Evolutionary conservation across 495 filamentous ascomycete species (phyloP), one percentile per base, ranked within the genome.

Genomic region (Penicillium paxilli): DNA sequence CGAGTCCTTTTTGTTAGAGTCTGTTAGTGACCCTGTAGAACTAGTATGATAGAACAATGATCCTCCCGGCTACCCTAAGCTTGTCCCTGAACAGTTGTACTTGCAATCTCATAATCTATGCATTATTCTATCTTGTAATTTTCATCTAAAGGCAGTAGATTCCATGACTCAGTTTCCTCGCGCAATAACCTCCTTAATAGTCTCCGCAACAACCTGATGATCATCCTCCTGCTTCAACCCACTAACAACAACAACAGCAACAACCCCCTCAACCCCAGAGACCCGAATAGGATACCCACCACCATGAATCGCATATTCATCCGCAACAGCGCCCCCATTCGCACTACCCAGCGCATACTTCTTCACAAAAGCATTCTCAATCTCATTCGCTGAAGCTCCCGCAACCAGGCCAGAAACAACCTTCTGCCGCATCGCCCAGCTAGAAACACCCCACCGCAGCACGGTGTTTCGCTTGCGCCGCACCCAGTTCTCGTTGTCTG

Each of bases 221-320:
- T 91, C 88, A 68, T 91, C 81, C 66, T 89, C 80, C 70, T 90
- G 87, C 74, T 83, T 85, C 70, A 92, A 70, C 46, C 88, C 89
- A 66, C 83, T 87, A 10, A 92, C 87, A 17, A 91, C 85, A 38
- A 90, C 80, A 3, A 89, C 85, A 1, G 80, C 88, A 33, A 91
- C 83, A 19, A 91, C 59, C 0, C 86, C 88, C 66, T 90, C 87
- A 14, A 91, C 85, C 0, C 85, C 84, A 26, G 63, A 73, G 2
- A 92, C 87, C 14, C 83, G 75, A 33, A 91, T 80, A 8, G 89
- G 89, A 51, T 86, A 81, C 1, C 75, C 89, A 14, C 89, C 89
- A 0, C 89, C 89, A 71, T 90, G 85, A 55, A 90, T 86, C 7
- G 86, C 86, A 78, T 87, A 93, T 14, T 80, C 72, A 58, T 78